A percentile compares a stretch with the other conserved stretches of the same genome.
Conservation (phyloP, 805 yeast genomes). For the Metschnikowia henanensis region DNA sequence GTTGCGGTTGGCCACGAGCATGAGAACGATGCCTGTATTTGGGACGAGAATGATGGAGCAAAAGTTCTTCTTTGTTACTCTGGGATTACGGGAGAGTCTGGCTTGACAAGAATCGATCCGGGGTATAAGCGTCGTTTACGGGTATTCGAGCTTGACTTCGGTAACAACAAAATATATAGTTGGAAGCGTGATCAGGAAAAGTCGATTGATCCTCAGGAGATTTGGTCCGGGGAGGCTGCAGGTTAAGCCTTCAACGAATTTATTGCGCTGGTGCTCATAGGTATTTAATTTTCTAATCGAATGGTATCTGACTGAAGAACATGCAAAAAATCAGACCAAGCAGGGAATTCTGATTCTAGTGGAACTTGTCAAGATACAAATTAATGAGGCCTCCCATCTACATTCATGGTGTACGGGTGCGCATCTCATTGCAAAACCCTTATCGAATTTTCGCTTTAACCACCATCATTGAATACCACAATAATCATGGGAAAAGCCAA, state of each 20-base stretch:
- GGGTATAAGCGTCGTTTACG: constrained; percentile 34
- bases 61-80: constrained; percentile 41
- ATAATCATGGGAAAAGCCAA: constrained; percentile 90
- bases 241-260: constrained; percentile 1
- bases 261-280: no score
- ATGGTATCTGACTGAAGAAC: no score
- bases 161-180: constrained; percentile 26
- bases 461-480: no score
- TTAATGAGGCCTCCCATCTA: no score
- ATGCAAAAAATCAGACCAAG: no score
- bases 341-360: no score
- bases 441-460: no score
- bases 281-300: no score
- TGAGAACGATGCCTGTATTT: constrained; percentile 42
- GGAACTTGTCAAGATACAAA: no score
- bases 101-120: constrained; percentile 25
- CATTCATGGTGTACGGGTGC: constrained; percentile 22
- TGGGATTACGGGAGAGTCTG: constrained; percentile 40
- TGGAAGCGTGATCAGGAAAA: constrained; percentile 35
- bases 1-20: constrained; percentile 46
- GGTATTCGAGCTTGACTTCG: constrained; percentile 34
- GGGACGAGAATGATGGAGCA: constrained; percentile 19
- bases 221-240: constrained; percentile 15
- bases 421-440: constrained; percentile 13
- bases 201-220: constrained; percentile 17